Conservation (phyloP, 495 filamentous ascomycete genomes). For the Penicillium alfredii region DNA sequence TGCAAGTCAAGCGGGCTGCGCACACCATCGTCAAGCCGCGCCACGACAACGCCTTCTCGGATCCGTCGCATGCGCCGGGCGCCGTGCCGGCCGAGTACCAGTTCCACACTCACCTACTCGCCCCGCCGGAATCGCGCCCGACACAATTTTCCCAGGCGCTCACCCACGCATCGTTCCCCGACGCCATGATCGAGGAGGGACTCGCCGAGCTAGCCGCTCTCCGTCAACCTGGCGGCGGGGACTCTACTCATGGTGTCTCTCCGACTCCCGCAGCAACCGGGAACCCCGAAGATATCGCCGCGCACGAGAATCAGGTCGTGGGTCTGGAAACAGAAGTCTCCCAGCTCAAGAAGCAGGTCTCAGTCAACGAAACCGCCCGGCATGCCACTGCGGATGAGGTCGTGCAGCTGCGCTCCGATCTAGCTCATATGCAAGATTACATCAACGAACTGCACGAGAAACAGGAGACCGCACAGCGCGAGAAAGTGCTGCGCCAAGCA, state of each 20-base stretch:
- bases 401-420: slow-evolving; percentile 31
- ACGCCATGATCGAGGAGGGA: slow-evolving; percentile 48
- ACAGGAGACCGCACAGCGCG: slow-evolving; percentile 31
- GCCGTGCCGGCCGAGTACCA: slow-evolving; percentile 61
- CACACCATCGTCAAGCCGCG: slow-evolving; percentile 67
- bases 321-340: slow-evolving; percentile 31
- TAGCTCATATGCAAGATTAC: slow-evolving; percentile 37
- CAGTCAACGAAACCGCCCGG: slow-evolving; percentile 35
- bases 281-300: slow-evolving; percentile 10
- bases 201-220: slow-evolving; percentile 46
- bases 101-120: slow-evolving; percentile 58
- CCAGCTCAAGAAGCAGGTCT: slow-evolving; percentile 36
- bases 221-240: slow-evolving; percentile 15
- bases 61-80: slow-evolving; percentile 38
- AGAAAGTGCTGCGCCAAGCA: slow-evolving; percentile 33
- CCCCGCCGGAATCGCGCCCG: slow-evolving; percentile 11
- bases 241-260: slow-evolving; percentile 9
- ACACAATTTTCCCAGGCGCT: slow-evolving; percentile 46
- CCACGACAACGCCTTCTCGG: slow-evolving; percentile 41
- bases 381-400: slow-evolving; percentile 34
- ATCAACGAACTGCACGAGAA: slow-evolving; percentile 38
- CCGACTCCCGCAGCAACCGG: slow-evolving; percentile 8
- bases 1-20: slow-evolving; percentile 42
- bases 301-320: slow-evolving; percentile 29
- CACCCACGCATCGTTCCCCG: slow-evolving; percentile 47